Base-by-base conservation (phyloP, 1,284 basidiomycete species). In the Malassezia restricta region DNA sequence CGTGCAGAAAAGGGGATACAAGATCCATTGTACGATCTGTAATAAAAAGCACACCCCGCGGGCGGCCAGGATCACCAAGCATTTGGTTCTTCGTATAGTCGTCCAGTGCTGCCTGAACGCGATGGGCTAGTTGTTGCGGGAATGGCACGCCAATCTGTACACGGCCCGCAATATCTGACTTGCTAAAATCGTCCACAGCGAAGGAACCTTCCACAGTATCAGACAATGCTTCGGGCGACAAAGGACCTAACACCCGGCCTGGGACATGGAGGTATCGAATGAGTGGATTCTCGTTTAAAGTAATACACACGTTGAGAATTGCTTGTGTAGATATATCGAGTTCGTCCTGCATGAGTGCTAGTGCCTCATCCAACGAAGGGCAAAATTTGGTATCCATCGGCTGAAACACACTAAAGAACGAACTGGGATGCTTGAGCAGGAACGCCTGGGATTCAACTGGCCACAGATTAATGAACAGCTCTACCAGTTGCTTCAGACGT, bases 11-110 rank as follows among this genome's bases (percentile, higher is more conserved):
- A 0, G 94, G 92, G 1, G 88, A 85, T 14, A 85, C 74, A 57
- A 84, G 83, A 75, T 99, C 94, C 85, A 99, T 90, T 3, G 89
- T 81, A 14, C 94, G 82, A 74, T 99, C 94, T 1, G 91, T 92
- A 60, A 99, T 85, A 65, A 98, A 81, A 32, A 98, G 76, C 11
- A 88, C 85, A 7, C 80, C 82, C 49, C 85, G 81, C n/a, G 84
- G 84, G 54, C 88, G 78, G 11, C 78, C 76, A 1, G 79, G 75
- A 58, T 87, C 86, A 33, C 71, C 64, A 30, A 79, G 74, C 78
- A 85, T 86, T 72, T 74, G 61, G 47, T 51, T 53, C 14, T 42
- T 46, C 3, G 60, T 43, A 44, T 67, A 63, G 35, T 54, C 54
- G 39, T 67, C 71, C 46, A 70, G 53, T 20, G 52, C 58, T 7